Percentiles rank a stretch among this genome's conserved stretches.
These are phyloP conservation scores for Immersiporthe knoxdaviesiana DNA, from an alignment of 2,329 filamentous ascomycete species.

Conservation along the genomic window DNA sequence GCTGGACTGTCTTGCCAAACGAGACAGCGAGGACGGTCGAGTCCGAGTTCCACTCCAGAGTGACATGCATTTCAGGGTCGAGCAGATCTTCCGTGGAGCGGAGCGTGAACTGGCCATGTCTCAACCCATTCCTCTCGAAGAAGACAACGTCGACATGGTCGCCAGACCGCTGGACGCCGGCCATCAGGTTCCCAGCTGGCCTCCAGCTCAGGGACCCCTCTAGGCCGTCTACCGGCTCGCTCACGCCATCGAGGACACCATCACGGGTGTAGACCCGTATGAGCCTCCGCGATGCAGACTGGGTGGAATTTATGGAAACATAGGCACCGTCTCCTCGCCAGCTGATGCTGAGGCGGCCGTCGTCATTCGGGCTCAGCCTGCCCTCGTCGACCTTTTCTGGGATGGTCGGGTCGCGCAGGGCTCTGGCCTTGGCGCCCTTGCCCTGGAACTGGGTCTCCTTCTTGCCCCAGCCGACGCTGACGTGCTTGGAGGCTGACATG, in stretches of 20 bases:
- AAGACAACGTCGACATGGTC: constrained; percentile 83
- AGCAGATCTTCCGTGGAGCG: constrained; percentile 64
- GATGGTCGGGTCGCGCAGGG: constrained; percentile 89
- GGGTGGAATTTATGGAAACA: constrained; percentile 82
- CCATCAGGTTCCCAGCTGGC: constrained; percentile 86
- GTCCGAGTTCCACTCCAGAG: constrained; percentile 85
- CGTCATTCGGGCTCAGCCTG: constrained; percentile 72
- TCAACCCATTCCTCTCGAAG: constrained; percentile 94
- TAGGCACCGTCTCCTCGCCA: constrained; percentile 96
- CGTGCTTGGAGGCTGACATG: constrained; percentile 85
- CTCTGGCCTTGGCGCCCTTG: constrained; percentile 80
- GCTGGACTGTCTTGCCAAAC: constrained; percentile 74
- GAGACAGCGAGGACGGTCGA: constrained; percentile 88
- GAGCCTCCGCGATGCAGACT: constrained; percentile 70
- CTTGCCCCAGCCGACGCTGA: constrained; percentile 97
- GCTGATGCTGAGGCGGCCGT: constrained; percentile 72
- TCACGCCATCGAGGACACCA: constrained; percentile 87
- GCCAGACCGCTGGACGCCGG: constrained; percentile 75
- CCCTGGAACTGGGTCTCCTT: constrained; percentile 98
- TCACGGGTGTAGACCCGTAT: constrained; percentile 91
- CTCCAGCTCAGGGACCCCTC: constrained; percentile 89
- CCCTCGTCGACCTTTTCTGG: constrained; percentile 91
- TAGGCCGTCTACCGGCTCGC: constrained; percentile 91
- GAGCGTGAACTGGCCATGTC: constrained; percentile 93
- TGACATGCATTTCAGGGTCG: constrained; percentile 60